Evolutionary conservation across 2,329 filamentous ascomycete species (phyloP).

Genomic region (Huntiella moniliformis): DNA sequence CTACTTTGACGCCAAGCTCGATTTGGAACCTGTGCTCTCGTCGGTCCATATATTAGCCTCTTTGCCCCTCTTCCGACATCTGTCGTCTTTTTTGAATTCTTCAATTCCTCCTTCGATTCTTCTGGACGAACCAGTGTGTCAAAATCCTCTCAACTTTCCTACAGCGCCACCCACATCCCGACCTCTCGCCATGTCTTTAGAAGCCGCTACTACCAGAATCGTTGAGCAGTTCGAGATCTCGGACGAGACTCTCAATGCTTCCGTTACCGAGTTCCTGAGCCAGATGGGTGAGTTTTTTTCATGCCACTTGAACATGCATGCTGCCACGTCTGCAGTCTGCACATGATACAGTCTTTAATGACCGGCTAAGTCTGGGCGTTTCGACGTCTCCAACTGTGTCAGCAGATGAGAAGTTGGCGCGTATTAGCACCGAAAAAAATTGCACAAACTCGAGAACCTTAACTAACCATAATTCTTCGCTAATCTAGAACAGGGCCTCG

Average conservation of each 20-base stretch:
- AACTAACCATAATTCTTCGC: neutral
- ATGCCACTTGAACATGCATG: neutral
- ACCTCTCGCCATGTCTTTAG: slow-evolving; percentile 41
- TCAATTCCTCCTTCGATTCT: slow-evolving; percentile 14
- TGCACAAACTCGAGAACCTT: neutral
- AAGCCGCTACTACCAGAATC: slow-evolving; percentile 58
- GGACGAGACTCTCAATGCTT: slow-evolving; percentile 57
- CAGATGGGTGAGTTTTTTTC: slow-evolving; percentile 47
- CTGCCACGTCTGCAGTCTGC: neutral
- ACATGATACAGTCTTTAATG: neutral
- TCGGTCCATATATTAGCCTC: slow-evolving; percentile 19
- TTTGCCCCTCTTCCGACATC: slow-evolving; percentile 10
- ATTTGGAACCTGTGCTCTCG: slow-evolving; percentile 22
- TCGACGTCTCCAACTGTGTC: neutral
- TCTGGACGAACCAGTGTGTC: slow-evolving; percentile 30
- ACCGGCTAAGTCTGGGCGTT: neutral
- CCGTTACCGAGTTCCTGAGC: slow-evolving; percentile 66
- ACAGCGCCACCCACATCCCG: slow-evolving; percentile 33
- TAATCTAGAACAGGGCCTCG: slow-evolving; percentile 56
- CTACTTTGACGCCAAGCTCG: slow-evolving; percentile 12
- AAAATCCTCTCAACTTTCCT: slow-evolving; percentile 27
- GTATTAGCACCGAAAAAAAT: neutral
- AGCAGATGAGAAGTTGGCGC: neutral
- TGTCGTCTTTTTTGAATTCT: slow-evolving; percentile 12
- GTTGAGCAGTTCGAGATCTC: slow-evolving; percentile 73